Evolutionary conservation across 768 basidiomycete species (phyloP), one percentile per base, ranked within the genome.

Genomic region (Termitomyces sp.): DNA sequence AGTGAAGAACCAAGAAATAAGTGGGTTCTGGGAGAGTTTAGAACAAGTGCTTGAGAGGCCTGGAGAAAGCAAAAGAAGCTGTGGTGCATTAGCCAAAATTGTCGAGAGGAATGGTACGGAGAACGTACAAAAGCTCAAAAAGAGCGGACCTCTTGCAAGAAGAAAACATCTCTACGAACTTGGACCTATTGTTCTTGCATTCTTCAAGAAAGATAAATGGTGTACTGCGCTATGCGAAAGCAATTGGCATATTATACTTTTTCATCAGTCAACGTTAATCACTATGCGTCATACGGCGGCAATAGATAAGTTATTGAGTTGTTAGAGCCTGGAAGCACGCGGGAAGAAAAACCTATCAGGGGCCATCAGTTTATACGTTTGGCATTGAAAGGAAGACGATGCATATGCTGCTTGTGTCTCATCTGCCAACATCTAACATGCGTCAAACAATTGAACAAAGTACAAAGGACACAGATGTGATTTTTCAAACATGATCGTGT

Each of bases 231-330:
- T 43, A 9, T n/a, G 6, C 24, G 18, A n/a, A 54, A 10, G 6
- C 48, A 54, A 33, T 43, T 38, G 57, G 10, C 44, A 35, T n/a
- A 4, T 13, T 53, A 40, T 20, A 4, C 20, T 16, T 48, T 36
- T 53, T 53, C 57, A 58, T 58, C 58, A 58, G 26, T 54, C 52
- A 47, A 20, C 20, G 4, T n/a, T 24, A 46, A 43, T 24, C 43
- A 36, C n/a, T 28, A 6, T 22, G 10, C 22, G 38, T 36, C 28
- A 45, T 47, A 18, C n/a, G 36, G n/a, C n/a, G 42, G 50, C 44
- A 35, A 30, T 46, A 42, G 24, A 36, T 36, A 44, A n/a, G 57
- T 18, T 51, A 7, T 57, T 35, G 56, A 50, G 48, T 13, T 33
- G 35, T 50, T 40, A 7, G 33, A 35, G 22, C 26, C 18, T 24